Evolutionary conservation across 106 monocot species (phyloP), one percentile per base, ranked within the genome.

Genomic region (Amphibolis antarctica): DNA sequence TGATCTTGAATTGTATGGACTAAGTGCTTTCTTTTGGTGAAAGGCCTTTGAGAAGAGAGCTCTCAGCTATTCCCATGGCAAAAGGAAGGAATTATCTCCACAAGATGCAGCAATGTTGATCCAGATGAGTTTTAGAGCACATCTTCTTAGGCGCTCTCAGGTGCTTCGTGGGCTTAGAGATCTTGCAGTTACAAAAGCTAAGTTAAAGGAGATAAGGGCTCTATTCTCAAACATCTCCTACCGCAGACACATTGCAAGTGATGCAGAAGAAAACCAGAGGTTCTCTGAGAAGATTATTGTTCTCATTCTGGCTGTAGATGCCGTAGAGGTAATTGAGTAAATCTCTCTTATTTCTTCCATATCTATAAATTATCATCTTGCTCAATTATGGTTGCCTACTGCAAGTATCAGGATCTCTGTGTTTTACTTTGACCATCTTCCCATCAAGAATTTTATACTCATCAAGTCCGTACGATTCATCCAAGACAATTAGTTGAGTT

Each of bases 211-310:
- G 77, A 80, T 98, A 44, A 81, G 98, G 51, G 54, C 78, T n/a
- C 63, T 84, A 12, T 98, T 98, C 67, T 74, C 68, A 54, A 98
- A 91, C 59, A 80, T 91, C 72, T 79, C 86, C 30, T 98, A 91
- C 62, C 84, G 90, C 11, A 73, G 80, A 6, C 83, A 79, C 12
- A 50, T 98, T 17, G 63, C 58, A 0, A 82, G 62, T 24, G 98
- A 98, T 74, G 65, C 80, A 23, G 86, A 80, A 51, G 98, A 98
- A 46, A 71, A 59, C 23, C 98, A 98, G 66, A 87, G 81, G 68
- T 98, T 98, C 57, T 82, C 90, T 55, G 90, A 98, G 79, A 98
- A 81, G 66, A 85, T 91, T 44, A 85, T 87, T 54, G 82, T 91
- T 27, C 87, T 98, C 36, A 82, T 98, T 15, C 71, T 90, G 5